Evolutionary conservation across 2,329 filamentous ascomycete species (phyloP).

Genomic region (Exophiala lecanii-corni): DNA sequence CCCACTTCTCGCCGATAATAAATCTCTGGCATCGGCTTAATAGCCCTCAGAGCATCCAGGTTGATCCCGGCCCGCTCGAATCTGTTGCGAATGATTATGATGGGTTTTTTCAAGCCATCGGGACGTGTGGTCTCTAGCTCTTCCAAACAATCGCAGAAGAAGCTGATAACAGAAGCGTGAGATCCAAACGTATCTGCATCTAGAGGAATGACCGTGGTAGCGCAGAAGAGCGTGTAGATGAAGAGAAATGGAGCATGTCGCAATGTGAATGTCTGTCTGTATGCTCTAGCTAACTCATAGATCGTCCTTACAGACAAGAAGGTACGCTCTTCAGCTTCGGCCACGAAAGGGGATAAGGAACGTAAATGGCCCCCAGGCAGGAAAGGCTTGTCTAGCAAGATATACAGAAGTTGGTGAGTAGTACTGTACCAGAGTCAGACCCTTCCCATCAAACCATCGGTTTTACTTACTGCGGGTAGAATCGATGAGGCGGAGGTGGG

Average conservation of each 20-base stretch:
- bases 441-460: no score
- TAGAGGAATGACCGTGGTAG: constrained; percentile 20
- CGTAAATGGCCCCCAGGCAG: background rate
- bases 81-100: constrained; percentile 34
- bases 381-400: background rate
- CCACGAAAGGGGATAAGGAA: background rate
- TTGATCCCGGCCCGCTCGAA: background rate
- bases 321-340: background rate
- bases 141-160: constrained; percentile 37
- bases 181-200: no score
- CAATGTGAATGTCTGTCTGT: constrained; percentile 20
- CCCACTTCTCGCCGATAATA: no score
- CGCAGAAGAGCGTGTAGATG: constrained; percentile 22
- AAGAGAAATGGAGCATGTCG: constrained; percentile 18
- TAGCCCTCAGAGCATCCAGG: no score
- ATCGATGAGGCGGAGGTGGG: background rate
- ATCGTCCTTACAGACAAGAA: background rate
- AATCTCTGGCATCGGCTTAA: no score
- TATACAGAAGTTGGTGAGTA: background rate
- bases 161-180: constrained; percentile 28
- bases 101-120: constrained; percentile 33
- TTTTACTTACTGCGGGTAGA: no score
- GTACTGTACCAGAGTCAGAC: no score
- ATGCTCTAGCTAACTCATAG: constrained; percentile 14
- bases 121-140: constrained; percentile 29